Percentiles rank a stretch among this genome's conserved stretches.
These are phyloP conservation scores for Ceratocystis alfenasii DNA, from an alignment of 2,329 filamentous ascomycete genomes.

Conservation along the genomic window DNA sequence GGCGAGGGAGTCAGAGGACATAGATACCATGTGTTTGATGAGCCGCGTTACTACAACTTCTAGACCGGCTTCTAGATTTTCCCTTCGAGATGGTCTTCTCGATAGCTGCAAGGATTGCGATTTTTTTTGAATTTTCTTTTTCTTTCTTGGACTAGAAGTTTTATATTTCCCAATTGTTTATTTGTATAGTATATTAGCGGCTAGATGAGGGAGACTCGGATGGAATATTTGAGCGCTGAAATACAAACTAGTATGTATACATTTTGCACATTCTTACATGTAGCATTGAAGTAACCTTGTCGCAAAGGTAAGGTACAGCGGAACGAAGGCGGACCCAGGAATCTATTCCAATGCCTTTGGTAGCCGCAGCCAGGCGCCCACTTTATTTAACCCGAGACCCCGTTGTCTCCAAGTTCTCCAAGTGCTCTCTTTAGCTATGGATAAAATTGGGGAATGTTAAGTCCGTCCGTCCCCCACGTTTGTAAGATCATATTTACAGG, in stretches of 20 bases:
- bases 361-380: background rate
- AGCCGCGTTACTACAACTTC: constrained; percentile 58
- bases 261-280: too few species aligned
- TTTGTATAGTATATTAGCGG: background rate
- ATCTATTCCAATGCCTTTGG: background rate
- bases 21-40: constrained; percentile 87
- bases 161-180: background rate
- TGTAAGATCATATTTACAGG: too few species aligned
- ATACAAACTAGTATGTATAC: background rate
- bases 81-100: too few species aligned
- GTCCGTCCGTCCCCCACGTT: too few species aligned
- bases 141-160: constrained; percentile 26
- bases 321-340: background rate
- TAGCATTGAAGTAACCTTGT: too few species aligned
- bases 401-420: background rate
- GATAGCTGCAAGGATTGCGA: too few species aligned
- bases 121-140: too few species aligned
- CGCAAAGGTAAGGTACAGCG: too few species aligned
- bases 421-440: background rate
- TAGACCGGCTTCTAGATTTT: background rate
- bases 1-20: constrained; percentile 82
- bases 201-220: background rate
- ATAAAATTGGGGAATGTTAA: background rate
- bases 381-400: background rate
- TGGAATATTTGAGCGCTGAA: background rate